A percentile compares a stretch with the other conserved stretches of the same genome.
phyloP scores from a whole-genome alignment of 2,329 filamentous ascomycete species.

The Gremmenia infestans region DNA sequence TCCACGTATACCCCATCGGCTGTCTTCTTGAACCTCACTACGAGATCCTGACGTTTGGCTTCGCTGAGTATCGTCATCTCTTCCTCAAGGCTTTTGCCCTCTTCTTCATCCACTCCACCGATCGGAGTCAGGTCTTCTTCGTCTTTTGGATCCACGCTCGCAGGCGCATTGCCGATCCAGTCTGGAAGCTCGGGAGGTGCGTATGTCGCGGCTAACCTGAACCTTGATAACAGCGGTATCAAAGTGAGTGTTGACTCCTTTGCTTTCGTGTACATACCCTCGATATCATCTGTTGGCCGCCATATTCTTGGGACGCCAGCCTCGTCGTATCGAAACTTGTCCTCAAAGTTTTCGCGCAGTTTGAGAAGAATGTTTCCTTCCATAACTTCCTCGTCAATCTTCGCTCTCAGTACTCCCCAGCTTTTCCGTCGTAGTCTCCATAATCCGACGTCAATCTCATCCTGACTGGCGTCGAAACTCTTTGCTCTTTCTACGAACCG shows the following conservation, averaged over 20 bases:
- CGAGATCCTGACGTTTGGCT: constrained; percentile 83
- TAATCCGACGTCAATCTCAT: constrained; percentile 86
- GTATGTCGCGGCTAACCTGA: constrained; percentile 70
- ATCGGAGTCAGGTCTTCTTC: constrained; percentile 88
- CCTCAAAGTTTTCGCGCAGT: constrained; percentile 95
- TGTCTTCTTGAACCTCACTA: constrained; percentile 95
- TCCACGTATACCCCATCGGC: constrained; percentile 97
- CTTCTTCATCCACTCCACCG: constrained; percentile 89
- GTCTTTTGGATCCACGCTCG: constrained; percentile 70
- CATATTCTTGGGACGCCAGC: constrained; percentile 92
- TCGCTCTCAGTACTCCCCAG: constrained; percentile 84
- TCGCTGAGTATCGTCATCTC: constrained; percentile 95
- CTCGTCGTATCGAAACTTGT: constrained; percentile 98
- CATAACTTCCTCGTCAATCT: constrained; percentile 96
- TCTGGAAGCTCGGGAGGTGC: constrained; percentile 74
- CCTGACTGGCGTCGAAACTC: constrained; percentile 87
- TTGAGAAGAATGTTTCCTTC: constrained; percentile 95
- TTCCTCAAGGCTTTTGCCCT: constrained; percentile 89
- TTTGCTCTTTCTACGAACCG: constrained; percentile 84
- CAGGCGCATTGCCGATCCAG: constrained; percentile 77
- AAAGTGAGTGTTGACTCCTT: constrained; percentile 87
- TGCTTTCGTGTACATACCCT: constrained; percentile 87
- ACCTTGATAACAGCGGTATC: constrained; percentile 82
- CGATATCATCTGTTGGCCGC: constrained; percentile 94
- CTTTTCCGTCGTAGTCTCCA: constrained; percentile 93